Conservation (phyloP, 2,329 filamentous ascomycete species). For the Aquanectria penicillioides region DNA sequence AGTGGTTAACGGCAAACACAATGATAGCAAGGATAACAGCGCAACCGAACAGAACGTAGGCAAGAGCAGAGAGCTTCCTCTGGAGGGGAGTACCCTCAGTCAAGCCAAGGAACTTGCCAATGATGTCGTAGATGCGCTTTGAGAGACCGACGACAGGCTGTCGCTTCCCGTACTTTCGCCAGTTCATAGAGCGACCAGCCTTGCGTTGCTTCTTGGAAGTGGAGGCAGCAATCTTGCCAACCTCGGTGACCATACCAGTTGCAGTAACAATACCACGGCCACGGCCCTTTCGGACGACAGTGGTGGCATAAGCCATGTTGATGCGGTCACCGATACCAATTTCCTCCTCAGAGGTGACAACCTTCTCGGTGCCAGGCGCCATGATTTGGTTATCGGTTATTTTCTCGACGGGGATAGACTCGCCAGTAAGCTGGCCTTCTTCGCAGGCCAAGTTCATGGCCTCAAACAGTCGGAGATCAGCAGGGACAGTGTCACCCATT, state of each 20-base stretch:
- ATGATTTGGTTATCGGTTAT: conserved; percentile 60
- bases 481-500: conserved; percentile 79
- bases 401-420: conserved; percentile 78
- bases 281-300: conserved; percentile 77
- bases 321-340: conserved; percentile 76
- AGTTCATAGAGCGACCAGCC: conserved; percentile 63
- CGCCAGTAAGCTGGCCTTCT: conserved; percentile 80
- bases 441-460: conserved; percentile 84
- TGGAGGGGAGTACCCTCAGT: conserved; percentile 80
- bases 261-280: conserved; percentile 77
- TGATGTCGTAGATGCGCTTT: conserved; percentile 58
- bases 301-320: conserved; percentile 81
- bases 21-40: conserved; percentile 68
- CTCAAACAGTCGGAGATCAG: conserved; percentile 76
- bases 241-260: conserved; percentile 77
- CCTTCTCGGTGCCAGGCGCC: conserved; percentile 57
- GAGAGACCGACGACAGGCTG: conserved; percentile 58
- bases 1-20: conserved; percentile 67
- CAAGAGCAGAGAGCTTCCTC: conserved; percentile 80
- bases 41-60: conserved; percentile 79
- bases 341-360: conserved; percentile 56
- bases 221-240: conserved; percentile 74
- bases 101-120: conserved; percentile 69
- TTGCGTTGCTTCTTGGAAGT: conserved; percentile 63
- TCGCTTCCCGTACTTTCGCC: conserved; percentile 62